phyloP scores from a whole-genome alignment of 2,329 filamentous ascomycete genomes.

The Dactylellina cionopaga region DNA sequence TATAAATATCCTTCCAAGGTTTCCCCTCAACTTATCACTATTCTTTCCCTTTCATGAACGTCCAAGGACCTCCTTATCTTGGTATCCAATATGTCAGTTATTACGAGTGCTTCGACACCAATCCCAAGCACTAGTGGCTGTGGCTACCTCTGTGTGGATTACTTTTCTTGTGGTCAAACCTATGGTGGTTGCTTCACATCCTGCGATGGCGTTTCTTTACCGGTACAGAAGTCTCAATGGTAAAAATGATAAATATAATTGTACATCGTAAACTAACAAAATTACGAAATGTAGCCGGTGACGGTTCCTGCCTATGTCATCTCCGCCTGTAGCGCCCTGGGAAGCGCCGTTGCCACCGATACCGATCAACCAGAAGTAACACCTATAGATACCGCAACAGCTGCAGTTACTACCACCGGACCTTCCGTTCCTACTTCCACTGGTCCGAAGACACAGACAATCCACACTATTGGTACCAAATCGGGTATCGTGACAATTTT shows the following conservation, averaged over 20 bases:
- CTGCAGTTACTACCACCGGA: not conserved
- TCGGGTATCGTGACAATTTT: conserved; percentile 21
- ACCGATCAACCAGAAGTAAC: not conserved
- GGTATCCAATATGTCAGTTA: conserved; percentile 16
- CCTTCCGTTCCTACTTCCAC: not conserved
- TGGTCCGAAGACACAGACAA: conserved; percentile 5
- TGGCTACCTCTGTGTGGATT: conserved; percentile 13
- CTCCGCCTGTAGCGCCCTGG: conserved; percentile 21
- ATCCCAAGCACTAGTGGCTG: conserved; percentile 2
- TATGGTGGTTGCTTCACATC: conserved; percentile 37
- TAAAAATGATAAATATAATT: not conserved
- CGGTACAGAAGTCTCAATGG: conserved; percentile 8
- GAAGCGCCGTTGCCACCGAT: conserved; percentile 1
- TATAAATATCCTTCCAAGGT: no score
- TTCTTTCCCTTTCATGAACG: not conserved
- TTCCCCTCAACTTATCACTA: not conserved
- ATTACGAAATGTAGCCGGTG: conserved; percentile 4
- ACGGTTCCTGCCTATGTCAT: conserved; percentile 36
- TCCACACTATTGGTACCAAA: conserved; percentile 30
- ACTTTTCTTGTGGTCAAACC: conserved; percentile 34
- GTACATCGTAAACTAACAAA: not conserved
- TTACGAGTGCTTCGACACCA: conserved; percentile 4
- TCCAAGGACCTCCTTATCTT: no score
- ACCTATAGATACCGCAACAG: conserved; percentile 2
- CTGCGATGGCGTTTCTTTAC: conserved; percentile 18